These are phyloP conservation scores for Plantago lanceolata DNA, from an alignment of 305 asterid genomes.

Conservation along the genomic window DNA sequence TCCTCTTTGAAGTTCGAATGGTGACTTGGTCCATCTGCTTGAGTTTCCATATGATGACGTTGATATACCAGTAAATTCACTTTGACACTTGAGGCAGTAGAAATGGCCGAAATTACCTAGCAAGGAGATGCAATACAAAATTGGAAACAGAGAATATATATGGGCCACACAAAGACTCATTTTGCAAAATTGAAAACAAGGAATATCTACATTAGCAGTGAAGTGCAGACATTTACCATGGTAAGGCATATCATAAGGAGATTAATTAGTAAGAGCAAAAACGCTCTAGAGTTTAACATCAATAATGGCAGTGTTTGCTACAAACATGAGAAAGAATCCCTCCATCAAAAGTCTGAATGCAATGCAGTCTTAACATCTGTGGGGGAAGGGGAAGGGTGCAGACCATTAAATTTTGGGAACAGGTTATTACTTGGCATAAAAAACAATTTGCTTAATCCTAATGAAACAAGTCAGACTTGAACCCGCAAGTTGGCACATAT, in stretches of 20 bases:
- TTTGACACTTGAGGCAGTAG: constrained; percentile 43
- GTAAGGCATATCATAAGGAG: constrained; percentile 4
- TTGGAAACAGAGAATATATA: constrained; percentile 7
- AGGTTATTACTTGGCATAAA: too few species aligned
- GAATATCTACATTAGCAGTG: neutral
- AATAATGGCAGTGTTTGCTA: constrained; percentile 3
- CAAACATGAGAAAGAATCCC: neutral
- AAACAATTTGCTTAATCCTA: too few species aligned
- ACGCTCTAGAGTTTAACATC: neutral
- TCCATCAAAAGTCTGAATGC: too few species aligned
- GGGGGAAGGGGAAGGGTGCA: too few species aligned
- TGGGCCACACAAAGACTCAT: neutral
- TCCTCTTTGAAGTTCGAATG: constrained; percentile 40
- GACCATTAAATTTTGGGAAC: too few species aligned
- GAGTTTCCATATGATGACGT: constrained; percentile 36
- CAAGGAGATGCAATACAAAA: constrained; percentile 23
- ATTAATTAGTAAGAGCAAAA: neutral
- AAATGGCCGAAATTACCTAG: constrained; percentile 38
- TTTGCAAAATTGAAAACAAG: neutral
- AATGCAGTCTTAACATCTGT: too few species aligned
- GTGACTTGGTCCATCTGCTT: constrained; percentile 39
- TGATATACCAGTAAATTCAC: constrained; percentile 53
- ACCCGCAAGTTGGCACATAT: too few species aligned
- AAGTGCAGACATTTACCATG: constrained; percentile 3
- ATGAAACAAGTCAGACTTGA: too few species aligned